These are phyloP conservation scores for Rhodotorula toruloides DNA, from an alignment of 768 basidiomycete species.

Conservation along the genomic window DNA sequence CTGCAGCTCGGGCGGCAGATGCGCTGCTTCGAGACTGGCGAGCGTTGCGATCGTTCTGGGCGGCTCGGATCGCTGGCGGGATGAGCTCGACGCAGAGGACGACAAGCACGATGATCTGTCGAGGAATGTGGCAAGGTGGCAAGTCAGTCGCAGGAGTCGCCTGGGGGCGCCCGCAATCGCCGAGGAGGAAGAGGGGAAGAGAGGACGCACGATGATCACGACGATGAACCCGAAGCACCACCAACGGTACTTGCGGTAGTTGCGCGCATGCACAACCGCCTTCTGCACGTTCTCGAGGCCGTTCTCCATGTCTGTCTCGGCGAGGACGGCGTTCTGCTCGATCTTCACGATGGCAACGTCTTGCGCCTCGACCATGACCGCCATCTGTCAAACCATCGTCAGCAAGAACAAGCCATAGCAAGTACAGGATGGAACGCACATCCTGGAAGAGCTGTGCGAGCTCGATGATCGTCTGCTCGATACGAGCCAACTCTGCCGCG, in stretches of 20 bases:
- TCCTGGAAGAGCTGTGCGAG: constrained; percentile 79
- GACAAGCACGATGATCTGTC: constrained; percentile 7
- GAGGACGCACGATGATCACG: constrained; percentile 52
- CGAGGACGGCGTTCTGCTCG: constrained; percentile 59
- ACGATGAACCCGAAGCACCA: constrained; percentile 73
- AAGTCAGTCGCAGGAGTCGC: no score
- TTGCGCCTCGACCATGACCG: constrained; percentile 68
- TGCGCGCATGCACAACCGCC: constrained; percentile 74
- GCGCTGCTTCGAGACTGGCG: no score
- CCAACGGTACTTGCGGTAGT: constrained; percentile 91
- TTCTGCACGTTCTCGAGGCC: constrained; percentile 73
- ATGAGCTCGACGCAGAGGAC: constrained; percentile 18
- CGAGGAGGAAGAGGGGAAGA: neutral
- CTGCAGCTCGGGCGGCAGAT: no score
- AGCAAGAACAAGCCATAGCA: no score
- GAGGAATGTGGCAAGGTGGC: no score
- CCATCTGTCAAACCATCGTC: constrained; percentile 57
- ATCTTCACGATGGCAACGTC: constrained; percentile 63
- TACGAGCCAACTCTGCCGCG: constrained; percentile 71
- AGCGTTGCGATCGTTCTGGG: neutral
- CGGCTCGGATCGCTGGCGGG: neutral
- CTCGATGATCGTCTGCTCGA: constrained; percentile 76
- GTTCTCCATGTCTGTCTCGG: constrained; percentile 61
- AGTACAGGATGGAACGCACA: constrained; percentile 46
- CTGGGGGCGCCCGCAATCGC: no score